Conservation (phyloP, 2,329 filamentous ascomycete genomes). For the Grosmannia penicillata region DNA sequence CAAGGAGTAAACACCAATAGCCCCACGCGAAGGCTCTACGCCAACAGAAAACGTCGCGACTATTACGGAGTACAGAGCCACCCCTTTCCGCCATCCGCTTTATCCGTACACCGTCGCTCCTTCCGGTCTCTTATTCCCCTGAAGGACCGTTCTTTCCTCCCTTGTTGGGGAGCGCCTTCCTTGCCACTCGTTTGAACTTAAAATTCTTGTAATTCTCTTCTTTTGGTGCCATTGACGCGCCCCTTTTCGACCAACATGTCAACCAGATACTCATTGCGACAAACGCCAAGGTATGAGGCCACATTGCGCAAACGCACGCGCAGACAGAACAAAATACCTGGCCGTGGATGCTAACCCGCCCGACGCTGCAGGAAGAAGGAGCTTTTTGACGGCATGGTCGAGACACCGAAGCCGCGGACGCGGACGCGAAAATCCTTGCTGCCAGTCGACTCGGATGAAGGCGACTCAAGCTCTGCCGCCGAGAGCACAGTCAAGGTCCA, state of each 20-base stretch:
- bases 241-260: constrained; percentile 12
- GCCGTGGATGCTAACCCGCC: background rate
- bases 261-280: constrained; percentile 17
- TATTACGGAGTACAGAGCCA: no score
- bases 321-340: background rate
- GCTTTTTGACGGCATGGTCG: constrained; percentile 45
- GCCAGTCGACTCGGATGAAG: constrained; percentile 31
- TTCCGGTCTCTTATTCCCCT: background rate
- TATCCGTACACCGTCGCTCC: background rate
- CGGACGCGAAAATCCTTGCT: constrained; percentile 33
- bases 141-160: background rate
- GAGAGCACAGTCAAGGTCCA: constrained; percentile 18
- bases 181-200: background rate
- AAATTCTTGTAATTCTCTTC: background rate
- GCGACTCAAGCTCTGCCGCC: constrained; percentile 31
- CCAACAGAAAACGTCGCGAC: no score
- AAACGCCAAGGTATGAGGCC: constrained; percentile 17
- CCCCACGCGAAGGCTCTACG: no score
- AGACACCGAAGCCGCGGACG: constrained; percentile 35
- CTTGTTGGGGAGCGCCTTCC: background rate
- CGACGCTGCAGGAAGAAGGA: constrained; percentile 37
- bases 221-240: background rate
- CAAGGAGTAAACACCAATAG: no score
- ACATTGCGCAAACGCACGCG: background rate
- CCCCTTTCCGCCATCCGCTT: no score